Conservation (phyloP, 371 early-diverging fungal genomes). For the Parasitella parasitica region DNA sequence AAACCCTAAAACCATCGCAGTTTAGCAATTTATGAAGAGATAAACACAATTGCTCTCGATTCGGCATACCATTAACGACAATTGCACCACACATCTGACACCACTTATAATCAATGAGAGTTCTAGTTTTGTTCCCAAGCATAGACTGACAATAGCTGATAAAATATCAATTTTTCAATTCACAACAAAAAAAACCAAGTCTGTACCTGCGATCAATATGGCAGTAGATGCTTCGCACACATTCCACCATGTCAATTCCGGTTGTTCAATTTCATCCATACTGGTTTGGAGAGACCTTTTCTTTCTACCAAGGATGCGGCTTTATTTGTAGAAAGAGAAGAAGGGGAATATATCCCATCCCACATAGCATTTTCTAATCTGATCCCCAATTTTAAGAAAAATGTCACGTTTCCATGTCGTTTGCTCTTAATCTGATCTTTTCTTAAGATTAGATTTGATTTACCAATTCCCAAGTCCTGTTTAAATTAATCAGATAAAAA, state of each 20-base stretch:
- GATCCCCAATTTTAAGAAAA: neutral
- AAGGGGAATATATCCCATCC: neutral
- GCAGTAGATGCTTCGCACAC: conserved; percentile 37
- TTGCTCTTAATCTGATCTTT: neutral
- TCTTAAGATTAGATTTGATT: neutral
- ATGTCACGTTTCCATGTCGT: neutral
- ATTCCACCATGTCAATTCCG: conserved; percentile 39
- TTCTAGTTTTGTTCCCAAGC: conserved; percentile 40
- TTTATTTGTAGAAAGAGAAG: neutral
- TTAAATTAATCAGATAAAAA: too few relatives aligned
- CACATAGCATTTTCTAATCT: neutral
- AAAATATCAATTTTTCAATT: neutral
- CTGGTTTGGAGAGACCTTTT: neutral
- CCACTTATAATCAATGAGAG: conserved; percentile 38
- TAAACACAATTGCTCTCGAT: neutral
- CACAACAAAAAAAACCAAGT: too few relatives aligned
- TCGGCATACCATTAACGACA: conserved; percentile 41
- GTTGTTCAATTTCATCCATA: conserved; percentile 8
- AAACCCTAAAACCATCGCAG: conserved; percentile 27
- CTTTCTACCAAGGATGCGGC: neutral
- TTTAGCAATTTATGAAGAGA: neutral
- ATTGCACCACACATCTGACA: conserved; percentile 45
- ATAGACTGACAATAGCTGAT: conserved; percentile 34
- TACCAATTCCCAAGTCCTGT: too few relatives aligned
- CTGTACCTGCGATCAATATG: conserved; percentile 41